Base-by-base conservation (phyloP, 1,284 basidiomycete genomes). In the Ceratobasidium sp. region DNA sequence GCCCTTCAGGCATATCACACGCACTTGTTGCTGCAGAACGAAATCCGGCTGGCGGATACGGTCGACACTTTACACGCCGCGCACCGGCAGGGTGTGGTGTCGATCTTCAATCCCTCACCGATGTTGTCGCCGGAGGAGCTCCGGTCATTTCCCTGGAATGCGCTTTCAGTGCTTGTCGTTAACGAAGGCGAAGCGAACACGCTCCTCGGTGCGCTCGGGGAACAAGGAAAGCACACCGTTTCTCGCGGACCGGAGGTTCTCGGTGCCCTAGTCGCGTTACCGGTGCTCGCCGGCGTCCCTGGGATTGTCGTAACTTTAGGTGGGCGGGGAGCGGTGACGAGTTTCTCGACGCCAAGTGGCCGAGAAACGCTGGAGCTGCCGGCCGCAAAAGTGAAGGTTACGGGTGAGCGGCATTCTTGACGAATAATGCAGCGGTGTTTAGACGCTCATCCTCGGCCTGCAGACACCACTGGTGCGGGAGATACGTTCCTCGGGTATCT, bases 71-170 rank as follows among this genome's bases (percentile, higher is more conserved):
- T 87, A 64, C 64, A 24, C 15, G 73, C 76, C 2, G 83, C 83
- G 29, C 74, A 75, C 22, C 73, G 24, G 65, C 78, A 59, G 73
- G 78, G 79, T 24, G 33, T 84, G 1, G 81, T 76, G 17, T 83
- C 83, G 6, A 77, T 88, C n/a, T 87, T 86, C 81, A 89, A 89
- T 79, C 88, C 88, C 0, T 85, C 84, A 0, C 88, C 88, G 5
- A 87, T 89, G 85, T 84, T 84, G 1, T 78, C 80, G 0, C 51
- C 74, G 0, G 76, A 77, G 0, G 81, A 87, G 74, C 81, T 88
- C 19, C 78, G 78, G 5, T 57, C 77, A 0, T 87, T 88, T 78
- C 83, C 83, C 0, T 88, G 87, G 87, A 65, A 72, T 0, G 59
- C 77, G 22, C 78, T 88, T 8, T 82, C 83, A 36, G 87, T 86